Conservation (phyloP, 2,329 filamentous ascomycete species). For the Verticillium albo-atrum region DNA sequence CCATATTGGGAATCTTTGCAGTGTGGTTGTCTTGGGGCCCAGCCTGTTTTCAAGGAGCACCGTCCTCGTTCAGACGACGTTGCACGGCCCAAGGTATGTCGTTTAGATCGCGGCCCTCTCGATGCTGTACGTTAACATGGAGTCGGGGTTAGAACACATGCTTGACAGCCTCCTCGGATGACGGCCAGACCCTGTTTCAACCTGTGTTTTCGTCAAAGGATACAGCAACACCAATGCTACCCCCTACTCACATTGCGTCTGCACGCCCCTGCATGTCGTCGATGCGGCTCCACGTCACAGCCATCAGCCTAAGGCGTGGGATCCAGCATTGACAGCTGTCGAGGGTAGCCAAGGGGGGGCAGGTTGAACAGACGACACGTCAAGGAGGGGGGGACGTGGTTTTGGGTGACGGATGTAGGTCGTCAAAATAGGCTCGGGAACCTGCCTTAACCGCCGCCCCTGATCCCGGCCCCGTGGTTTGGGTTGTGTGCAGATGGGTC, state of each 20-base stretch:
- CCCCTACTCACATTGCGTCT: not conserved
- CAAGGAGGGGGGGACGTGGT: constrained; percentile 1
- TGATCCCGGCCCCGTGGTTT: constrained; percentile 12
- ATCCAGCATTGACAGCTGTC: not conserved
- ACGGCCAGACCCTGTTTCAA: no score
- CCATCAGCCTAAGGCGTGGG: not conserved
- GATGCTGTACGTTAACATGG: no score
- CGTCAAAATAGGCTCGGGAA: constrained; percentile 12
- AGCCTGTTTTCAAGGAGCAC: no score
- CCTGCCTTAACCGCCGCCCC: constrained; percentile 4
- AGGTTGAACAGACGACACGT: not conserved
- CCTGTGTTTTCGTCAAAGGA: not conserved
- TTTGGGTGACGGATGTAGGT: constrained; percentile 3
- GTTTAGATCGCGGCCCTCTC: no score
- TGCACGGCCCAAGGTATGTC: no score
- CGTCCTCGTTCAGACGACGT: no score
- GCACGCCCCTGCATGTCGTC: not conserved
- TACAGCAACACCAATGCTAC: not conserved
- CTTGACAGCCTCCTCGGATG: no score
- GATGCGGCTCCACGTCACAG: not conserved
- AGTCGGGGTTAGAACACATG: no score
- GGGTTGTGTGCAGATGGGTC: constrained; percentile 10
- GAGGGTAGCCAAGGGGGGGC: not conserved
- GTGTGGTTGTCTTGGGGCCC: no score
- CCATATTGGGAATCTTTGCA: no score